Conservation (phyloP, 257 asterid species). For the Henckelia pumila region DNA sequence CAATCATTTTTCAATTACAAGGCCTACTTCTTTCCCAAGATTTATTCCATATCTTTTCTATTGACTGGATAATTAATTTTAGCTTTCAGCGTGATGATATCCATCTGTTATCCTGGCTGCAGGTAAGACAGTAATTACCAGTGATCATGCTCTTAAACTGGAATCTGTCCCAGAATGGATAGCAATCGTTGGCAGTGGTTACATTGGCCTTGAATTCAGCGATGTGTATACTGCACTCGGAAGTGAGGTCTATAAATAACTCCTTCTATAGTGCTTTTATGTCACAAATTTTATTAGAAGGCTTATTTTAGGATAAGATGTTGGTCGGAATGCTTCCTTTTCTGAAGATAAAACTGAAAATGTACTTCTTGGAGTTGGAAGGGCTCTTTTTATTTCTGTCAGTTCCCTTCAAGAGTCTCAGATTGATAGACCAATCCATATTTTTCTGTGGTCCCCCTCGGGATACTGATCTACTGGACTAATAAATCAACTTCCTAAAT, state of each 20-base stretch:
- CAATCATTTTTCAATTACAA: not conserved
- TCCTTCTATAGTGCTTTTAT: slow-evolving; percentile 1
- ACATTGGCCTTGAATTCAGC: slow-evolving; percentile 95
- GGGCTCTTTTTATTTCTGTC: not conserved
- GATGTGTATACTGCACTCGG: slow-evolving; percentile 98
- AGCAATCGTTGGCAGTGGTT: slow-evolving; percentile 97
- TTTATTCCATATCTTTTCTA: not conserved
- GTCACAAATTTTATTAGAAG: not conserved
- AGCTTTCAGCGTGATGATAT: not conserved
- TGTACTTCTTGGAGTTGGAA: not conserved
- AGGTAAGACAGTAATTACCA: slow-evolving; percentile 94
- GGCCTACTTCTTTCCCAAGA: not conserved
- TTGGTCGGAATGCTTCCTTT: slow-evolving; percentile 13
- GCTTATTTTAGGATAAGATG: slow-evolving; percentile 14
- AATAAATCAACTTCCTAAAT: not conserved
- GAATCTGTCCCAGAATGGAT: slow-evolving; percentile 92
- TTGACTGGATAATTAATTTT: not conserved
- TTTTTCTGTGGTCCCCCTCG: not conserved
- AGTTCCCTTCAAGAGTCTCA: not conserved
- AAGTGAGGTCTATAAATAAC: slow-evolving; percentile 64
- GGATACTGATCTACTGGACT: not conserved
- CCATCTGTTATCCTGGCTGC: slow-evolving; percentile 29
- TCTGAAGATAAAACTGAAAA: slow-evolving; percentile 5
- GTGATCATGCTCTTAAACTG: slow-evolving; percentile 93
- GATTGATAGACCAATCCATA: not conserved